Percentiles rank a stretch among this genome's conserved stretches.
Evolutionary conservation across 768 basidiomycete species (phyloP).

Genomic region (Phylloporus rhodoxanthus): DNA sequence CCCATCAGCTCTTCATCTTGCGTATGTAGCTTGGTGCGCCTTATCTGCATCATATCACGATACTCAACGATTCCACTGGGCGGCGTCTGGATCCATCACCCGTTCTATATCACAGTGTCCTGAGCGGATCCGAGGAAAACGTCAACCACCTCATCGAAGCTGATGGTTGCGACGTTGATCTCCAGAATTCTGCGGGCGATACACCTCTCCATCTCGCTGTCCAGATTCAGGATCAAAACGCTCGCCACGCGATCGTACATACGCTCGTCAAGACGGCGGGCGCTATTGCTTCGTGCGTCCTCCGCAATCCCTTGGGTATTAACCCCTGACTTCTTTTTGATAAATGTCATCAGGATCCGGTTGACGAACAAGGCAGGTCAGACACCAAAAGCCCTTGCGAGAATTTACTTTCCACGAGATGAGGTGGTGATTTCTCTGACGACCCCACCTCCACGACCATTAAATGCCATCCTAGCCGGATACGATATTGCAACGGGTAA

Average conservation of each 20-base stretch:
- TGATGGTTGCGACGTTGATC: conserved; percentile 27
- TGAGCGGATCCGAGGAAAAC: conserved; percentile 13
- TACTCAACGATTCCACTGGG: not conserved
- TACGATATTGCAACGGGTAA: conserved; percentile 20
- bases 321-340: not conserved
- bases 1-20: conserved; percentile 27
- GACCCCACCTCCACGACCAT: conserved; percentile 13
- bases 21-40: conserved; percentile 16
- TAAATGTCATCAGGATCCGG: conserved; percentile 14
- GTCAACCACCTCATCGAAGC: conserved; percentile 21
- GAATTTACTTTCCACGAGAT: conserved; percentile 19
- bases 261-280: conserved; percentile 21
- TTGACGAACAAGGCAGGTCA: conserved; percentile 24
- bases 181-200: conserved; percentile 19
- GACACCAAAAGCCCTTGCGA: conserved; percentile 20
- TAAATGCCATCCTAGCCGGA: conserved; percentile 5
- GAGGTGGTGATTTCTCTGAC: conserved; percentile 14
- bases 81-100: not conserved
- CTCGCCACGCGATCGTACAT: conserved; percentile 19
- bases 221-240: conserved; percentile 7
- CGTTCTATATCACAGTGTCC: conserved; percentile 10
- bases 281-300: conserved; percentile 21
- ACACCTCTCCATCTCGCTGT: conserved; percentile 29
- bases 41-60: not conserved
- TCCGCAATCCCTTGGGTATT: not conserved